Evolutionary conservation across 108 stramenopile genomes (phyloP), one percentile per base, ranked within the genome.

Genomic region (Nannochloropsis gaditana): DNA sequence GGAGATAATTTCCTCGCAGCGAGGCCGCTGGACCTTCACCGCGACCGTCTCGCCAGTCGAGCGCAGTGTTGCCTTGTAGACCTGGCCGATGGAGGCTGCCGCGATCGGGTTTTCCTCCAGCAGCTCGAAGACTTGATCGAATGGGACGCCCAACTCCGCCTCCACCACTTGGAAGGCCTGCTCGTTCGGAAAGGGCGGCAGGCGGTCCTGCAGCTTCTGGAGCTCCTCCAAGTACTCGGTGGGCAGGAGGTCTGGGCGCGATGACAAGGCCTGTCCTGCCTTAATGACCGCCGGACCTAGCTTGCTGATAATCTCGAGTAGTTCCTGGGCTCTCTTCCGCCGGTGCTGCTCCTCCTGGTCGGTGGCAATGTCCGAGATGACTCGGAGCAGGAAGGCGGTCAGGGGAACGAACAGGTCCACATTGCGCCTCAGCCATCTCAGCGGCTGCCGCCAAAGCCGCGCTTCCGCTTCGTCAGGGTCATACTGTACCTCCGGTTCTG

Each of bases 201-300:
- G 95, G 83, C 96, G 94, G 86, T 98, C 97, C 86, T 98, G 97
- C 45, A 98, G 87, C 82, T 96, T 95, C 91, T 98, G 97, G 83
- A 98, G 90, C 84, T 96, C 95, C 59, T 95, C 94, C 87, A 98
- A 85, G 87, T 98, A 98, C 88, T 96, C 96, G 15, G 89, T 88
- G 19, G 97, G 97, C 31, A 98, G 86, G 82, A 98, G 92, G 88
- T 98, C 97, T 0, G 97, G 94, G 84, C 97, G 91, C 45, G 92
- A 92, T 47, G 96, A 90, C 42, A 98, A 85, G 9, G 97, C 97
- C 90, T 98, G 96, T 17, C 96, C 96, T 3, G 92, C 44, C 89
- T 96, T 98, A 87, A 98, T 96, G 79, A 98, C 94, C 79, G 96
- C 97, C 5, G 97, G 97, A 42, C 96, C 96, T 44, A 96, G 87